phyloP scores from a whole-genome alignment of 2,329 filamentous ascomycete genomes.

The Didymosphaeria variabile region DNA sequence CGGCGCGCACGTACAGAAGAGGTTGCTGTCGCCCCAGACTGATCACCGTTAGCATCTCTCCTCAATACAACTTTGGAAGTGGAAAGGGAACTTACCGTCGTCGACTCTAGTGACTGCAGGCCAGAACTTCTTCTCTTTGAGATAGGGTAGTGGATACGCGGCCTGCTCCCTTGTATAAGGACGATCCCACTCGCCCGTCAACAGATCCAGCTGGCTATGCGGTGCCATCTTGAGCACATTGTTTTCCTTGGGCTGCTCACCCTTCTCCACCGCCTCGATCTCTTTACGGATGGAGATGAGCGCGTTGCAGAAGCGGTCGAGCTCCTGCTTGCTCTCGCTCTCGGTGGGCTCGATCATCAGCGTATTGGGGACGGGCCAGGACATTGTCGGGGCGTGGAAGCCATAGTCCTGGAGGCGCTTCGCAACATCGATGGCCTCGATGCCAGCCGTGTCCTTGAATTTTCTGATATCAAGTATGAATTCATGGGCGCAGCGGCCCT shows the following conservation, averaged over 20 bases:
- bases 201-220: constrained; percentile 82
- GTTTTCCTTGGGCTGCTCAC: constrained; percentile 74
- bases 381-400: constrained; percentile 98
- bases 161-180: constrained; percentile 82
- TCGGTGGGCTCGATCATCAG: constrained; percentile 99
- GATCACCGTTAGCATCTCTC: constrained; percentile 32
- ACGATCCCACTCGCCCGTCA: constrained; percentile 81
- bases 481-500: constrained; percentile 92
- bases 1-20: constrained; percentile 93
- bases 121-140: constrained; percentile 98
- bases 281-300: constrained; percentile 86
- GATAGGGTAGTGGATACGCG: constrained; percentile 82
- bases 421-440: constrained; percentile 94
- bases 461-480: constrained; percentile 91
- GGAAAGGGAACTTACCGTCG: constrained; percentile 71
- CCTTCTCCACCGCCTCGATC: constrained; percentile 84
- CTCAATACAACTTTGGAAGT: not conserved
- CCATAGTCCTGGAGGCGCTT: constrained; percentile 97
- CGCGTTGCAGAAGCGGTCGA: constrained; percentile 92
- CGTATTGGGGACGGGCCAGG: constrained; percentile 92
- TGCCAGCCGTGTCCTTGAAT: constrained; percentile 82
- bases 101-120: constrained; percentile 85
- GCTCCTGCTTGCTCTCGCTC: constrained; percentile 88
- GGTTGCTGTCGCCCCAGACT: constrained; percentile 90
- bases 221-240: constrained; percentile 92